Base-by-base conservation (phyloP, 331 rosid genomes). In the Quercus tomentella region DNA sequence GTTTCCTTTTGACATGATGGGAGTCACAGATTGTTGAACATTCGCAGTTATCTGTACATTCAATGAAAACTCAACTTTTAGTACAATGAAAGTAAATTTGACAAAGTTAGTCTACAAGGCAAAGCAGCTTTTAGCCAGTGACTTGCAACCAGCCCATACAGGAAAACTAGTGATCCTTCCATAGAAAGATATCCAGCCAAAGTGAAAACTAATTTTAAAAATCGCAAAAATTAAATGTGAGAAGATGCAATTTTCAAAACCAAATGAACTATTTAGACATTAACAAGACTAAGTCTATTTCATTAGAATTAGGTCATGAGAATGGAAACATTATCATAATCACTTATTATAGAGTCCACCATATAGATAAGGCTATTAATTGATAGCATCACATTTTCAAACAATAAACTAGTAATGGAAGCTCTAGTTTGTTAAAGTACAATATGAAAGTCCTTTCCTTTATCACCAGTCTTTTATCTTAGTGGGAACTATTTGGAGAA, bases 1-100 rank as follows among this genome's bases (percentile, higher is more conserved):
- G 84, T 82, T 91, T 86, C 98, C 99, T 86, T 88, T 93, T n/a
- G 96, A 89, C 79, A 88, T 83, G 30, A 83, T 85, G 78, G 97
- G 92, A 79, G 80, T 87, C 37, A 83, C 94, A 63, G 84, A 88
- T 82, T 83, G 94, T 77, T 93, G 88, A 75, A 89, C 99, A 21
- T 77, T 49, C 18, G 86, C 75, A 56, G 94, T 95, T 86, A 95
- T 85, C 99, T 95, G 71, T 75, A 74, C 37, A 77, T 76, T 33
- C 79, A 51, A 82, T 57, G 57, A 75, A 63, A 81, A 84, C 74
- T 81, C 76, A 76, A 80, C 74, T 37, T 79, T 74, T 43, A 83
- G 75, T 28, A 51, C 52, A n/a, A 56, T 35, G 4, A 26, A 60
- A 12, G 25, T n/a, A 17, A 37, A 30, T 23, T 66, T 20, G 20